Percentiles rank a stretch among this genome's conserved stretches.
Conservation (phyloP, 2,329 filamentous ascomycete genomes). For the Fusarium coffeatum region DNA sequence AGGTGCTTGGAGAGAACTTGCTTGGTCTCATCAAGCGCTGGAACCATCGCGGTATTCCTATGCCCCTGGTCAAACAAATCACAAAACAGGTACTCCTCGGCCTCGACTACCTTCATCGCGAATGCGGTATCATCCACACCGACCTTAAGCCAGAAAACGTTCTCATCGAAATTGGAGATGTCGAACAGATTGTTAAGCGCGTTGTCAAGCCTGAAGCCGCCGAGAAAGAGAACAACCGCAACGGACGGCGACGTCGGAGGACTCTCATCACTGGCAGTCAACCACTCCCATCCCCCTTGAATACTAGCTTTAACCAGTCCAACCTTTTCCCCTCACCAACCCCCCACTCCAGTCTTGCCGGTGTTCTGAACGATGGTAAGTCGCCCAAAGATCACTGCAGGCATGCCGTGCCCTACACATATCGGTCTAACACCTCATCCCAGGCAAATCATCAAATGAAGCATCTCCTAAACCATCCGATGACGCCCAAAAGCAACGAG, state of each 20-base stretch:
- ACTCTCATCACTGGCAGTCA: constrained; percentile 98
- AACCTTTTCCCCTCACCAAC: constrained; percentile 75
- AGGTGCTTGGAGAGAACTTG: constrained; percentile 95
- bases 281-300: constrained; percentile 92
- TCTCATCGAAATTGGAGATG: constrained; percentile 97
- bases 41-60: constrained; percentile 97
- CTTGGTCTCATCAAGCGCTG: constrained; percentile 96
- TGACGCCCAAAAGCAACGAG: constrained; percentile 82
- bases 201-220: constrained; percentile 84
- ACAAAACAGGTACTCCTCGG: constrained; percentile 97
- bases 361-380: constrained; percentile 84
- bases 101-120: constrained; percentile 94
- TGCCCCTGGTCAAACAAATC: constrained; percentile 97
- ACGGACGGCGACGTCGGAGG: constrained; percentile 87
- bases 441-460: constrained; percentile 54
- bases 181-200: constrained; percentile 97
- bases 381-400: neutral
- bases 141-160: constrained; percentile 98
- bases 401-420: neutral
- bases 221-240: constrained; percentile 90
- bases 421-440: constrained; percentile 22
- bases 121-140: constrained; percentile 99
- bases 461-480: constrained; percentile 64
- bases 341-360: constrained; percentile 81
- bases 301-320: constrained; percentile 85